phyloP scores from a whole-genome alignment of 768 basidiomycete species.

The Suillus americanus region DNA sequence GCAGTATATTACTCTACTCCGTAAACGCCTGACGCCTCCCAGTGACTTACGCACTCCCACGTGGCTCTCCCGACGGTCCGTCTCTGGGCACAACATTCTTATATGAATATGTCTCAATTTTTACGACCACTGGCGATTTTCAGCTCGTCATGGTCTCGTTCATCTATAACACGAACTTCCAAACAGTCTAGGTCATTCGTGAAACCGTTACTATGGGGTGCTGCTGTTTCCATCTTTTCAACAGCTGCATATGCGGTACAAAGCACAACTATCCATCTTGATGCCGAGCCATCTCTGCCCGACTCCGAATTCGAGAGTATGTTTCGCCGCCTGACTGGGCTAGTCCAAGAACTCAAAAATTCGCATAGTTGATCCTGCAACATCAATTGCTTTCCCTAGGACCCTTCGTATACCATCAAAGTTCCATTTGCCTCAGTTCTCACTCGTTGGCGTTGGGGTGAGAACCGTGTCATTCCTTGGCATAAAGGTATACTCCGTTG shows the following conservation, averaged over 20 bases:
- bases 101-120: slow-evolving; percentile 6
- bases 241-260: slow-evolving; percentile 29
- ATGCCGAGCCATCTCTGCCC: slow-evolving; percentile 32
- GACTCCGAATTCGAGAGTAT: slow-evolving; percentile 23
- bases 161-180: background rate
- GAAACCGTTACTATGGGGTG: slow-evolving; percentile 32
- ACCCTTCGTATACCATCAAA: slow-evolving; percentile 64
- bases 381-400: slow-evolving; percentile 72
- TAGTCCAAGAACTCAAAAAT: background rate
- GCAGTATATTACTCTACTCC: slow-evolving; percentile 6
- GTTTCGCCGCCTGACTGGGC: background rate
- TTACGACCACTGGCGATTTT: slow-evolving; percentile 5
- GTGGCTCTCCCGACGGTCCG: background rate
- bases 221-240: slow-evolving; percentile 33
- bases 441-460: slow-evolving; percentile 82
- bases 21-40: background rate
- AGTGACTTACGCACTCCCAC: slow-evolving; percentile 1
- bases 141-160: slow-evolving; percentile 8
- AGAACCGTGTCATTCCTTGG: slow-evolving; percentile 86
- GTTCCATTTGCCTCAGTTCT: slow-evolving; percentile 57
- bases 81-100: background rate
- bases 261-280: slow-evolving; percentile 40
- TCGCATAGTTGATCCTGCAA: slow-evolving; percentile 65
- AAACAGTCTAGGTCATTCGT: slow-evolving; percentile 11
- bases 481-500: slow-evolving; percentile 87